A percentile compares a stretch with the other conserved stretches of the same genome.
Conservation (phyloP, 2,329 filamentous ascomycete genomes). For the Podosphaera fusca region DNA sequence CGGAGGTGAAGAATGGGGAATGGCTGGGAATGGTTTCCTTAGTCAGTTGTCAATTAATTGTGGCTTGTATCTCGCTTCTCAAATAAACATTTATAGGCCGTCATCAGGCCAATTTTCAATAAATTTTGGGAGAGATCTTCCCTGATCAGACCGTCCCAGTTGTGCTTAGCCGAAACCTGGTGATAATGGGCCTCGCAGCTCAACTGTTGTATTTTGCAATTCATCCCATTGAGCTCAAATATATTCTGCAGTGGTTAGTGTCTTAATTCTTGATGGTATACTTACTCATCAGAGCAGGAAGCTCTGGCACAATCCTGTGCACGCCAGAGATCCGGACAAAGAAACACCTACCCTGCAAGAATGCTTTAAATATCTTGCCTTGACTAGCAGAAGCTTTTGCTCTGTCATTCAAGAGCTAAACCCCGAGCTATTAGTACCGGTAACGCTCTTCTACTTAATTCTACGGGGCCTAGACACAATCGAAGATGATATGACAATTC, state of each 20-base stretch:
- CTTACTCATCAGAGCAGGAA: conserved; percentile 37
- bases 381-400: conserved; percentile 82
- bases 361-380: conserved; percentile 69
- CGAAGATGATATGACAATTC: conserved; percentile 92
- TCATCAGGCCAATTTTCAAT: background rate
- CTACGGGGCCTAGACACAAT: conserved; percentile 91
- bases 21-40: background rate
- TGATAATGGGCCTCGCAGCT: conserved; percentile 27
- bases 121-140: background rate
- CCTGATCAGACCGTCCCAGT: background rate
- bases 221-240: conserved; percentile 56
- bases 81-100: background rate
- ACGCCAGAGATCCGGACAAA: conserved; percentile 53
- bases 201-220: conserved; percentile 46
- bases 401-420: conserved; percentile 90
- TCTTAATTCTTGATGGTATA: background rate
- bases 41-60: background rate
- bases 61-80: background rate
- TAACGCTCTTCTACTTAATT: conserved; percentile 80
- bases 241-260: conserved; percentile 66
- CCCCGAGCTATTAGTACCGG: conserved; percentile 72
- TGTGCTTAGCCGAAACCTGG: background rate
- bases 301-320: conserved; percentile 86
- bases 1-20: too few species aligned
- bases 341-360: conserved; percentile 51